Evolutionary conservation across 208 protist genomes (phyloP).

Genomic region (Leishmania major): DNA sequence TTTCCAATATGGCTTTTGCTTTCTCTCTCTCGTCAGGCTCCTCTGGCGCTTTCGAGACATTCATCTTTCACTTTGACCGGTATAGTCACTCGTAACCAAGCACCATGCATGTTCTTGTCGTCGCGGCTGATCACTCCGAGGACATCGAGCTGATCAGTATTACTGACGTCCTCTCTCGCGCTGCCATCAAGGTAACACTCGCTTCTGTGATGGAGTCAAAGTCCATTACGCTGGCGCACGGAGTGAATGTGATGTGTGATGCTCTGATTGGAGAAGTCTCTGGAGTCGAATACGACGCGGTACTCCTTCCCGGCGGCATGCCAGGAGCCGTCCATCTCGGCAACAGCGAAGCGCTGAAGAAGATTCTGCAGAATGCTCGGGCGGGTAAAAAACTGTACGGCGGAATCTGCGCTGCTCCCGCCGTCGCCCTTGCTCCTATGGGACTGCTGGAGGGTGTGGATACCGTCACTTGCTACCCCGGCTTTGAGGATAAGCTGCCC

Average conservation of each 20-base stretch:
- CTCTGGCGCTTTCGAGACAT: not conserved
- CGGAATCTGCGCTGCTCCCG: slow-evolving; percentile 85
- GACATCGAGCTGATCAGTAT: slow-evolving; percentile 90
- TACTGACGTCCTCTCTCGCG: slow-evolving; percentile 81
- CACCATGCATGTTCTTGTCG: slow-evolving; percentile 78
- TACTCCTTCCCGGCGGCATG: slow-evolving; percentile 83
- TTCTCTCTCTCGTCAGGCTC: not conserved
- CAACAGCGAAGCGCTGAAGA: slow-evolving; percentile 61
- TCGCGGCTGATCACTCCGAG: slow-evolving; percentile 80
- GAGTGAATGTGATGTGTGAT: slow-evolving; percentile 63
- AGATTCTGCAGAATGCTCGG: slow-evolving; percentile 66
- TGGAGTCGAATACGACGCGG: slow-evolving; percentile 66
- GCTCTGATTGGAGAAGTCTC: slow-evolving; percentile 65
- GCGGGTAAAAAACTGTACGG: slow-evolving; percentile 73
- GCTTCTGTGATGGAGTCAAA: slow-evolving; percentile 73
- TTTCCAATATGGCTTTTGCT: slow-evolving; percentile 21
- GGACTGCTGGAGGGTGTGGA: slow-evolving; percentile 79
- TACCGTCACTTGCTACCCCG: slow-evolving; percentile 80
- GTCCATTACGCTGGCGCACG: slow-evolving; percentile 63
- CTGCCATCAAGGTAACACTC: slow-evolving; percentile 71
- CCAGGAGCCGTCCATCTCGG: slow-evolving; percentile 74
- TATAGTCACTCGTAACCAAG: not conserved
- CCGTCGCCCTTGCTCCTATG: slow-evolving; percentile 61
- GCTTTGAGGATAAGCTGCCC: slow-evolving; percentile 75
- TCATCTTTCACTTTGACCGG: not conserved